Evolutionary conservation across 352 stramenopile genomes (phyloP).

Genomic region (Pythium aristosporum): DNA sequence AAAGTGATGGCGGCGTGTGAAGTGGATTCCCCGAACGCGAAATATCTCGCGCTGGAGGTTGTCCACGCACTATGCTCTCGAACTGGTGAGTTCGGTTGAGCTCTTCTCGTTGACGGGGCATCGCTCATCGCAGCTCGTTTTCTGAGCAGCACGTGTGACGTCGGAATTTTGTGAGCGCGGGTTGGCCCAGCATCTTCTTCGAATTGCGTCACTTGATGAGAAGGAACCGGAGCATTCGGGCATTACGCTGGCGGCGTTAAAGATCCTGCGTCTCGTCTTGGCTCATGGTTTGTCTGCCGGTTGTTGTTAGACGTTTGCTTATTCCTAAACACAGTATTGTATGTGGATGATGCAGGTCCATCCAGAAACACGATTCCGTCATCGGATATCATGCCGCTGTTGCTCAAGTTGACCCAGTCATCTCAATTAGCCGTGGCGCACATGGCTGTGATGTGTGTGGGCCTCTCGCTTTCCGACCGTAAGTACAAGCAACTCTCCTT

Average conservation of each 20-base stretch:
- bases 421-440: constrained; percentile 39
- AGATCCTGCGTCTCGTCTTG: constrained; percentile 50
- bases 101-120: not conserved
- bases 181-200: constrained; percentile 38
- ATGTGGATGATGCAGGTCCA: not conserved
- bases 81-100: constrained; percentile 35
- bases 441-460: constrained; percentile 52
- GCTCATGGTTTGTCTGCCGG: constrained; percentile 35
- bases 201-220: constrained; percentile 31
- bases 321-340: not conserved
- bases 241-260: constrained; percentile 46
- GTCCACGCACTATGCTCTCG: constrained; percentile 49
- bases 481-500: not conserved
- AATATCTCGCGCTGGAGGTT: constrained; percentile 49
- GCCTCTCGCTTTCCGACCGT: constrained; percentile 58
- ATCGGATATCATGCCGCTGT: constrained; percentile 37
- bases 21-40: constrained; percentile 29
- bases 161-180: constrained; percentile 42
- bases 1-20: constrained; percentile 47
- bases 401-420: constrained; percentile 47
- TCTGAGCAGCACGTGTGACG: constrained; percentile 37
- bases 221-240: constrained; percentile 18
- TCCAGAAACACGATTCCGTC: constrained; percentile 36
- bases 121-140: not conserved
- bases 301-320: not conserved